Evolutionary conservation across 2,329 filamentous ascomycete species (phyloP), one percentile per base, ranked within the genome.

Genomic region (Karstenula rhodostoma): DNA sequence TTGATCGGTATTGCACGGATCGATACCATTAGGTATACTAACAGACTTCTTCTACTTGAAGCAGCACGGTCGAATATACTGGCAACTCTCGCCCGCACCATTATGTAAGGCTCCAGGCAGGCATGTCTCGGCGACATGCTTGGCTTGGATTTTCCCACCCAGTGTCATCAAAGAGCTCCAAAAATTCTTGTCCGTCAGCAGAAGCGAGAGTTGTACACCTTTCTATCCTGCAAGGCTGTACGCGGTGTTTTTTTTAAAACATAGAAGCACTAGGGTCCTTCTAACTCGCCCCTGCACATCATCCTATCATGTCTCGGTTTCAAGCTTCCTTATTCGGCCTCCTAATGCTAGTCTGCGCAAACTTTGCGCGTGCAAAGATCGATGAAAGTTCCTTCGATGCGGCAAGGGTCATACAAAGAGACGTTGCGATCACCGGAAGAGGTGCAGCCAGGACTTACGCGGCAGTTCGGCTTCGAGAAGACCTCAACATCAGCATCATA

Each of bases 381-480:
- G n/a, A 56, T 19, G 46, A 51, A 15, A 23, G n/a, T 10, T 25
- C 23, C 44, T 63, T 61, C 33, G n/a, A 46, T 9, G 17, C 27
- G 9, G 40, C 33, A 9, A 29, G 54, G 12, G 57, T 63, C 43
- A 32, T 68, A 51, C 46, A 51, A 5, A 61, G 59, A 56, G 76
- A 79, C 73, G 69, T 78, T 22, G 68, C 62, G n/a, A 70, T 83
- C 49, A 76, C 84, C 43, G 81, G 81, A 35, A 81, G 82, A 15
- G 82, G 82, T 25, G 73, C 77, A 15, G 70, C 73, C 25, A 81
- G 82, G 5, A 80, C 78, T 1, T 80, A 82, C 62, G 75, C 78
- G 12, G 81, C 81, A 1, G 74, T 82, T 29, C 67, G 73, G n/a
- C 73, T 84, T 4, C 68, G 73, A n/a, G 73, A 82, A 54, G 70